Percentiles rank a stretch among this genome's conserved stretches.
These are phyloP conservation scores for Suillus americanus DNA, from an alignment of 768 basidiomycete genomes.

Conservation along the genomic window DNA sequence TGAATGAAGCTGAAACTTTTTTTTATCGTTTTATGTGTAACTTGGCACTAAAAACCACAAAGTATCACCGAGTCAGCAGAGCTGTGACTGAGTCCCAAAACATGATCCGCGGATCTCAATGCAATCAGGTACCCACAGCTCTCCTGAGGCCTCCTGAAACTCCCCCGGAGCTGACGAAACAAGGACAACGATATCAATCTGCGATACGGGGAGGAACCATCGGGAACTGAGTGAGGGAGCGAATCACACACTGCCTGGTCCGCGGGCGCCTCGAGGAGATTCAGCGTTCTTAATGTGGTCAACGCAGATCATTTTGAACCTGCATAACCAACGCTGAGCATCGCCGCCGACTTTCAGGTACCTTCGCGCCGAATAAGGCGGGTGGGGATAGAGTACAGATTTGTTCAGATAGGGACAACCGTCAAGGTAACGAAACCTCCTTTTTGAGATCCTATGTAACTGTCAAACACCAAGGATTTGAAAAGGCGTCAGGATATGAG, in stretches of 20 bases:
- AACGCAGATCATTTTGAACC: neutral
- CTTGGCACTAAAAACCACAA: too few species aligned
- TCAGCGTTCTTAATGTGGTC: neutral
- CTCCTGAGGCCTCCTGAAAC: neutral
- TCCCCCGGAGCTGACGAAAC: neutral
- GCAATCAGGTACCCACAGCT: neutral
- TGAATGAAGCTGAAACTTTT: neutral
- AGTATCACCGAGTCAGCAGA: neutral
- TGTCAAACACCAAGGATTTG: neutral
- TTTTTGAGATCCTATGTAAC: neutral
- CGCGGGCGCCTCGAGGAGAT: neutral
- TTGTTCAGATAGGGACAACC: neutral
- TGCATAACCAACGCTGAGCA: neutral
- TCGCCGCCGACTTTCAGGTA: slow-evolving; percentile 5
- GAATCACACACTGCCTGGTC: neutral
- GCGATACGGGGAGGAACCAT: neutral
- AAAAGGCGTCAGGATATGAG: too few species aligned
- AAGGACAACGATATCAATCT: neutral
- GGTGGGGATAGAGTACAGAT: slow-evolving; percentile 5
- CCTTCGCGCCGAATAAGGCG: slow-evolving; percentile 4
- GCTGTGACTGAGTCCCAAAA: neutral
- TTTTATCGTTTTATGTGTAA: neutral
- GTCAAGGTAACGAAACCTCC: neutral
- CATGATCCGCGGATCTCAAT: neutral
- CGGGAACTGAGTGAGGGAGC: neutral